Evolutionary conservation across 257 asterid genomes (phyloP).

Genomic region (Jacaranda mimosifolia): DNA sequence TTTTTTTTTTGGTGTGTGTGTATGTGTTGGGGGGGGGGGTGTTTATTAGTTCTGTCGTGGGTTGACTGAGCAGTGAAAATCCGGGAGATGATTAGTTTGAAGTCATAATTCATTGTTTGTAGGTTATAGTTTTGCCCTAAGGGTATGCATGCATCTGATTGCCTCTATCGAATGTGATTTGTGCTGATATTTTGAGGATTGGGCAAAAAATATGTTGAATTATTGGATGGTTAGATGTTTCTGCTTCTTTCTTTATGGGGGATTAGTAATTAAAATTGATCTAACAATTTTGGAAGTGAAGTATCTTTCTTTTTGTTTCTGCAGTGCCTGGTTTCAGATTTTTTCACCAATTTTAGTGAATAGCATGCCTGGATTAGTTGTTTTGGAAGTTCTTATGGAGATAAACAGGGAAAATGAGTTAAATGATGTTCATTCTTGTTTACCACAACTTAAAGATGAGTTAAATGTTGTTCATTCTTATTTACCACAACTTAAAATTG

Average conservation of each 20-base stretch:
- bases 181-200: slow-evolving; percentile 16
- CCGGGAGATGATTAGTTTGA: not conserved
- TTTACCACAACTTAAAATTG: not conserved
- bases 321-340: slow-evolving; percentile 7
- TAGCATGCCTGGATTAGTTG: not conserved
- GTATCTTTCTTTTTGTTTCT: not conserved
- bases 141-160: slow-evolving; percentile 26
- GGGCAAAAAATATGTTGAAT: not conserved
- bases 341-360: slow-evolving; percentile 11
- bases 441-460: not conserved
- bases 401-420: not conserved
- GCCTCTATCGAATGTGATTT: not conserved
- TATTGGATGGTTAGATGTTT: not conserved
- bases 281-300: slow-evolving; percentile 1
- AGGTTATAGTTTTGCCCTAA: slow-evolving; percentile 10
- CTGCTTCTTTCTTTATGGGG: slow-evolving; percentile 7
- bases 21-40: not conserved
- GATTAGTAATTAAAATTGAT: slow-evolving; percentile 19
- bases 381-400: not conserved
- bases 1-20: not conserved
- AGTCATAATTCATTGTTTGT: not conserved
- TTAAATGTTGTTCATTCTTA: not conserved
- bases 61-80: slow-evolving; percentile 14
- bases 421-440: not conserved
- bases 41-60: not conserved